These are phyloP conservation scores for Cupressus sempervirens DNA, from an alignment of 75 land plant species.

Conservation along the genomic window DNA sequence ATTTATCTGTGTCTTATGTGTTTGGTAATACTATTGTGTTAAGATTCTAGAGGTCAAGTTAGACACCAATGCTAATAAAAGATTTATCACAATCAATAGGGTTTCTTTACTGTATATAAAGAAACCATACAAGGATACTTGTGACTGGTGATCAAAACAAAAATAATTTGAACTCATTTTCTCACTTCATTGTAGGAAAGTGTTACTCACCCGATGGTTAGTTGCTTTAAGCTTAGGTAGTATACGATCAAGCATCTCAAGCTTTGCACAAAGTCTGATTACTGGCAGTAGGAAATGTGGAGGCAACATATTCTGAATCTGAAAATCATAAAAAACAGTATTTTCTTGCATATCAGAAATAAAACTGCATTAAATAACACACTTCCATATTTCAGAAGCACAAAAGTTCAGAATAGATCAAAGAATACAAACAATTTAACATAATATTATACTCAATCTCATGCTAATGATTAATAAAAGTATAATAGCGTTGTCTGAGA, in stretches of 20 bases:
- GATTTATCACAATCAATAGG: background rate
- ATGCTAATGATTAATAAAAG: too few species aligned
- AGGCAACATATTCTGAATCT: constrained; percentile 84
- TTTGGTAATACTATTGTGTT: background rate
- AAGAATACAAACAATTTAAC: too few species aligned
- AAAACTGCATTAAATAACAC: background rate
- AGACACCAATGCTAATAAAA: background rate
- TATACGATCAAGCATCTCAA: constrained; percentile 92
- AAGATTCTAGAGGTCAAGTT: background rate
- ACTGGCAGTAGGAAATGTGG: constrained; percentile 82
- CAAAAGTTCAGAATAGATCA: too few species aligned
- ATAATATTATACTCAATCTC: too few species aligned
- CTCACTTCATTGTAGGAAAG: background rate
- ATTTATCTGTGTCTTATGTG: too few species aligned
- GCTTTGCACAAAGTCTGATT: constrained; percentile 94
- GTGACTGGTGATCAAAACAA: background rate
- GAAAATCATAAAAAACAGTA: constrained; percentile 12
- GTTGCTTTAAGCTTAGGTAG: too few species aligned
- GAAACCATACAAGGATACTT: background rate
- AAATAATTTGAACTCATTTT: background rate
- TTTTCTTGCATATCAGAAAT: background rate
- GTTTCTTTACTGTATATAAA: background rate
- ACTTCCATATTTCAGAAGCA: background rate
- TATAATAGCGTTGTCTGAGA: too few species aligned
- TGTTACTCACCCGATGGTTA: constrained; percentile 81